A percentile compares a stretch with the other conserved stretches of the same genome.
phyloP scores from a whole-genome alignment of 176 grass and related monocot species.

The Zea luxurians region DNA sequence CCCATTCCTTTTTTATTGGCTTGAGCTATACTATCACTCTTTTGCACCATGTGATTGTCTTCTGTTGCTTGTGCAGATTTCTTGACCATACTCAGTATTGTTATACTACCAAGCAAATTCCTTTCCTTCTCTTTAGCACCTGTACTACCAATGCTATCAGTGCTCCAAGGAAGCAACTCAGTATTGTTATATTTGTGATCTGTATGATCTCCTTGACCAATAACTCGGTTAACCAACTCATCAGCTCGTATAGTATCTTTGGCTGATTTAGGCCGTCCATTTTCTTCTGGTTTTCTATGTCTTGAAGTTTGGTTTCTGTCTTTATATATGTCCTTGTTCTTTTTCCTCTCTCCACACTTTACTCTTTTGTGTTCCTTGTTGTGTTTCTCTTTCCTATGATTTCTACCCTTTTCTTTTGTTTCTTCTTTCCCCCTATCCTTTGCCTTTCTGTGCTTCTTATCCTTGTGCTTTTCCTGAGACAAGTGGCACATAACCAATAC shows the following conservation, averaged over 20 bases:
- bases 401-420: constrained; percentile 42
- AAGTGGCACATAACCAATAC: neutral
- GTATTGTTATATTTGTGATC: constrained; percentile 14
- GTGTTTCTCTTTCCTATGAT: constrained; percentile 41
- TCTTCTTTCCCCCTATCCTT: constrained; percentile 24
- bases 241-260: constrained; percentile 45
- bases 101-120: constrained; percentile 15
- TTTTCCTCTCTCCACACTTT: constrained; percentile 38
- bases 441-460: constrained; percentile 46
- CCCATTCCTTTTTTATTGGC: constrained; percentile 23
- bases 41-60: constrained; percentile 22
- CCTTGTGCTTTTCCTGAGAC: constrained; percentile 57
- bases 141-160: constrained; percentile 23
- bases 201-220: constrained; percentile 39
- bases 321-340: constrained; percentile 30
- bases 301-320: constrained; percentile 15
- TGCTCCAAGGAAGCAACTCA: constrained; percentile 26
- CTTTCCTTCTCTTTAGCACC: constrained; percentile 40
- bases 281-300: constrained; percentile 31
- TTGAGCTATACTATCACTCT: constrained; percentile 5
- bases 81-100: neutral
- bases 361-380: constrained; percentile 44
- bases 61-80: constrained; percentile 11
- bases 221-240: constrained; percentile 30
- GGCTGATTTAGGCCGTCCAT: constrained; percentile 20